Base-by-base conservation (phyloP, 2,329 filamentous ascomycete genomes). In the Xylariaceae sp. region DNA sequence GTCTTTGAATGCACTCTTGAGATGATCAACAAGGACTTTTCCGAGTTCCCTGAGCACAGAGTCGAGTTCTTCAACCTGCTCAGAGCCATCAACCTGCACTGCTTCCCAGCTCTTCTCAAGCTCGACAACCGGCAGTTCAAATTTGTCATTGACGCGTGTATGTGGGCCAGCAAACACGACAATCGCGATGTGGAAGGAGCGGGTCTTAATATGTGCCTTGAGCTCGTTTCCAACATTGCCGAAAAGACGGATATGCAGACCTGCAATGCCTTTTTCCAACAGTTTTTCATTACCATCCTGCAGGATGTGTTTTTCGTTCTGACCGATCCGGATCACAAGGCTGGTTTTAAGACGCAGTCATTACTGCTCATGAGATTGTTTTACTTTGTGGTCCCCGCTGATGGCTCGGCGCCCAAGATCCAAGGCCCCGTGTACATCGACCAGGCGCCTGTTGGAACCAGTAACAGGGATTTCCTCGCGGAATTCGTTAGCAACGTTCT, bases 1-100 rank as follows among this genome's bases (percentile, higher is more conserved):
- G 91, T 99, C 30, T 99, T 99, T 70, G 93, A 97, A 75, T 97
- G 93, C 79, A 99, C 94, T 2, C 81, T 99, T 58, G 92, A 96
- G 70, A 99, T 99, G 94, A 99, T 99, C 78, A 99, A 97, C 84
- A 99, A 99, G 78, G 94, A 99, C 76, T 99, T 99, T 76, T 97
- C 95, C 51, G 94, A 99, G 73, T 99, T 96, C 74, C 94, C 94
- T 0, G 94, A 99, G 74, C 94, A 99, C 73, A 89, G 95, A 59
- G 94, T 99, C n/a, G 93, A 97, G 75, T 99, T 99, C 76, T 99
- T 99, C 83, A 97, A 96, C 76, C 84, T 99, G 23, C 82, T 99
- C 44, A 85, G 95, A 67, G 90, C 93, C 11, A 97, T 99, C 77
- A 99, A 99, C 75, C 79, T 97, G 52, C 91, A 96, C 74, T 99